Percentiles rank a stretch among this genome's conserved stretches.
These are phyloP conservation scores for Candida germanica DNA, from an alignment of 805 yeast genomes.

Conservation along the genomic window DNA sequence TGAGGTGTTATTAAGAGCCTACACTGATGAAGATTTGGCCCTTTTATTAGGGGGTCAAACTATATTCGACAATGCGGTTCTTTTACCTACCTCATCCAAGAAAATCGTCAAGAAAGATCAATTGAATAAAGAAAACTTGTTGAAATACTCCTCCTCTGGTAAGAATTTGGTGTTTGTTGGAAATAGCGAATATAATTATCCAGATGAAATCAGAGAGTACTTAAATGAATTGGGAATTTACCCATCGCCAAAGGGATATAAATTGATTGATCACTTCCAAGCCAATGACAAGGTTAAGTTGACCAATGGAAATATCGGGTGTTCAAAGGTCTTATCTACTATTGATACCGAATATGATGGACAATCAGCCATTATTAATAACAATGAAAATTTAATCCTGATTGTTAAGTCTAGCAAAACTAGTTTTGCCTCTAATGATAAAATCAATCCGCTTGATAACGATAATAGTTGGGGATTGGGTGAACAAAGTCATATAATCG, in stretches of 20 bases:
- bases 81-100: slow-evolving; percentile 36
- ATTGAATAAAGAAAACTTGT: slow-evolving; percentile 39
- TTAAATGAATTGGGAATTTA: slow-evolving; percentile 78
- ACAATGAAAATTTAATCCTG: slow-evolving; percentile 69
- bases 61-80: slow-evolving; percentile 15
- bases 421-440: slow-evolving; percentile 53
- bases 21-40: slow-evolving; percentile 21
- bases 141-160: slow-evolving; percentile 60
- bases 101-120: slow-evolving; percentile 25
- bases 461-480: slow-evolving; percentile 75
- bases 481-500: slow-evolving; percentile 70
- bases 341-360: slow-evolving; percentile 38
- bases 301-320: slow-evolving; percentile 25
- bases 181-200: slow-evolving; percentile 31
- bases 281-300: slow-evolving; percentile 27
- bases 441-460: slow-evolving; percentile 34
- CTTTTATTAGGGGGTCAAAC: slow-evolving; percentile 5
- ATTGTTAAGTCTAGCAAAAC: slow-evolving; percentile 63
- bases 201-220: slow-evolving; percentile 53
- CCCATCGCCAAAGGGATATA: slow-evolving; percentile 74
- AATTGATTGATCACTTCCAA: slow-evolving; percentile 63
- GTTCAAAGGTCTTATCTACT: slow-evolving; percentile 16
- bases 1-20: slow-evolving; percentile 14
- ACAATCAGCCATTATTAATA: slow-evolving; percentile 66
- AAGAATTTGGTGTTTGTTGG: slow-evolving; percentile 77